Evolutionary conservation across 2,329 filamentous ascomycete genomes (phyloP).

Genomic region (Claviceps arundinis): DNA sequence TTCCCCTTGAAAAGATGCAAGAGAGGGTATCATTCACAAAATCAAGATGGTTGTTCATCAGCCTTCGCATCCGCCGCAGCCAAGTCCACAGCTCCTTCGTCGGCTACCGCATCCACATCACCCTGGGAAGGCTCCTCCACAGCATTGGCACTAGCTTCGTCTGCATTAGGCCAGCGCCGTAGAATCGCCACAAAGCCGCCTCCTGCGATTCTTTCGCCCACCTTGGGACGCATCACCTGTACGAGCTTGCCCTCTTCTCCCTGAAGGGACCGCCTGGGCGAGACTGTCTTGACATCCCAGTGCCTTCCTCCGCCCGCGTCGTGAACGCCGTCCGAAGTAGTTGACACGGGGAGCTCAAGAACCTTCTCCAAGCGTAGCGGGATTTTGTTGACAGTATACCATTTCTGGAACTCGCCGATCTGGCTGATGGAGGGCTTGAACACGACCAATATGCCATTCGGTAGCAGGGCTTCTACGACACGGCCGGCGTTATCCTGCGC

Average conservation of each 20-base stretch:
- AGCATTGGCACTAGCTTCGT: slow-evolving; percentile 2
- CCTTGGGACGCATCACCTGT: slow-evolving; percentile 28
- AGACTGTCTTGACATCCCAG: slow-evolving; percentile 48
- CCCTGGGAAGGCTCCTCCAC: not conserved
- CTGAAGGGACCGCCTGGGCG: slow-evolving; percentile 12
- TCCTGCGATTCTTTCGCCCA: slow-evolving; percentile 25
- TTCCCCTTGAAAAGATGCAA: not conserved
- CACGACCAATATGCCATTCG: slow-evolving; percentile 51
- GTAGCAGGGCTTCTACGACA: slow-evolving; percentile 44
- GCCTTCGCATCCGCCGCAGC: no score
- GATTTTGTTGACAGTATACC: slow-evolving; percentile 37
- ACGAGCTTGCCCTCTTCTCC: slow-evolving; percentile 14
- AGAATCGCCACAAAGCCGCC: slow-evolving; percentile 28
- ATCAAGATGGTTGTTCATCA: not conserved
- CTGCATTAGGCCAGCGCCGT: slow-evolving; percentile 18
- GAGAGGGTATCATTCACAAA: not conserved
- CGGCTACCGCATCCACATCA: not conserved
- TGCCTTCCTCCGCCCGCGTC: slow-evolving; percentile 38
- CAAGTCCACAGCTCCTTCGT: not conserved
- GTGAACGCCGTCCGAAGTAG: slow-evolving; percentile 27
- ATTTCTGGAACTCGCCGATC: slow-evolving; percentile 45
- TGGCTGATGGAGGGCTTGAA: slow-evolving; percentile 73
- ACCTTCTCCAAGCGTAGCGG: slow-evolving; percentile 43
- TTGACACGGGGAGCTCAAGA: slow-evolving; percentile 39
- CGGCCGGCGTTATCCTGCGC: slow-evolving; percentile 35